phyloP scores from a whole-genome alignment of 1,284 basidiomycete species.

The Earliella scabrosa region DNA sequence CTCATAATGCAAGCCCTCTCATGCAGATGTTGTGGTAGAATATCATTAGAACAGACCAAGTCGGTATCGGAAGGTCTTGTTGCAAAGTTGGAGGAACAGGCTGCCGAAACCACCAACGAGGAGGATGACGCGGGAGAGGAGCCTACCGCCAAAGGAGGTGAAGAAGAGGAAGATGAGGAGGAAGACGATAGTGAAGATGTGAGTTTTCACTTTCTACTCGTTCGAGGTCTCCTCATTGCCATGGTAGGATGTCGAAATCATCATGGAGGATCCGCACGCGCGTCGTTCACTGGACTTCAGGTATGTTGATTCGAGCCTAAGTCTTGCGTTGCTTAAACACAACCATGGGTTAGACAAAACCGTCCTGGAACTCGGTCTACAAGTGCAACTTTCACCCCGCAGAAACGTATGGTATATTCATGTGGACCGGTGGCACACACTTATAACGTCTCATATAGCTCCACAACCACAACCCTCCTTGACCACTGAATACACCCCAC shows the following conservation, averaged over 20 bases:
- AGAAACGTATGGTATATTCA: slow-evolving; percentile 38
- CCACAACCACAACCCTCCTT: slow-evolving; percentile 60
- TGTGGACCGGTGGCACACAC: neutral
- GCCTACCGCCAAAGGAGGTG: slow-evolving; percentile 40
- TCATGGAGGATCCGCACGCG: slow-evolving; percentile 66
- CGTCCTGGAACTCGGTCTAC: slow-evolving; percentile 30
- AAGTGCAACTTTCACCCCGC: slow-evolving; percentile 42
- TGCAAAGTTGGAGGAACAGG: slow-evolving; percentile 49
- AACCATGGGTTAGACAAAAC: slow-evolving; percentile 21
- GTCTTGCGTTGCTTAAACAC: neutral
- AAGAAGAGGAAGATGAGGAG: slow-evolving; percentile 44
- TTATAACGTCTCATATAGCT: too few relatives aligned
- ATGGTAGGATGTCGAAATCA: slow-evolving; percentile 77
- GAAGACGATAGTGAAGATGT: slow-evolving; percentile 51
- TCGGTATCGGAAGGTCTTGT: slow-evolving; percentile 48
- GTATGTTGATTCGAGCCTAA: slow-evolving; percentile 38
- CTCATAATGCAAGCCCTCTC: slow-evolving; percentile 16
- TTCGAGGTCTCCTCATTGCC: slow-evolving; percentile 7
- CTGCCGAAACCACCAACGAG: slow-evolving; percentile 28
- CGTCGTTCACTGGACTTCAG: slow-evolving; percentile 72
- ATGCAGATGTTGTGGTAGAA: slow-evolving; percentile 37
- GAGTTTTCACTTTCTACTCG: slow-evolving; percentile 23
- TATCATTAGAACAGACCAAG: slow-evolving; percentile 47
- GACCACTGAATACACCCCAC: slow-evolving; percentile 90
- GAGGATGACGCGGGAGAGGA: slow-evolving; percentile 38